phyloP scores from a whole-genome alignment of 306 rosid genomes.

The Hippophae gyantsensis region DNA sequence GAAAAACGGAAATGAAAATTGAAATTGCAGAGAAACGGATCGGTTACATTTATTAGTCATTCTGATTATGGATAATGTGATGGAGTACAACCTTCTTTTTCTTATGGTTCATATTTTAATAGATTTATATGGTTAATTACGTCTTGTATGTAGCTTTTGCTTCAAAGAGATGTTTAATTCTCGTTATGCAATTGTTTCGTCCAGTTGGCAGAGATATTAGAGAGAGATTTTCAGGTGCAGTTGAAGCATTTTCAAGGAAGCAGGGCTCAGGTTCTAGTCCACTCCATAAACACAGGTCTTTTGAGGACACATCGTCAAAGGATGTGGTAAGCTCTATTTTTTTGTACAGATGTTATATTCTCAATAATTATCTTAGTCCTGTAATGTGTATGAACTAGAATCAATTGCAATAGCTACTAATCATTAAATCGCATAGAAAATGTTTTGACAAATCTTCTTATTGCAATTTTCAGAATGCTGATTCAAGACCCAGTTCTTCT shows the following conservation, averaged over 20 bases:
- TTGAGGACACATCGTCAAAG: slow-evolving; percentile 46
- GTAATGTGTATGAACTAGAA: neutral
- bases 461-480: slow-evolving; percentile 44
- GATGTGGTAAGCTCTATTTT: slow-evolving; percentile 48
- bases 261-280: slow-evolving; percentile 58
- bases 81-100: neutral
- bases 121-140: neutral
- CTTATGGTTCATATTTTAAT: neutral
- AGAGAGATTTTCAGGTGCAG: slow-evolving; percentile 81
- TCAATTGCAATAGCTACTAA: neutral
- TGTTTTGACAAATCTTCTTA: slow-evolving; percentile 10
- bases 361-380: neutral
- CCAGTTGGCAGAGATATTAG: slow-evolving; percentile 81
- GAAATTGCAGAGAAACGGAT: no score
- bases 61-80: no score
- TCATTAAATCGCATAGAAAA: slow-evolving; percentile 5
- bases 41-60: no score
- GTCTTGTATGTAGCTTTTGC: neutral
- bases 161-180: slow-evolving; percentile 12
- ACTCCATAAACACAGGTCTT: slow-evolving; percentile 50
- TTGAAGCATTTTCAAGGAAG: slow-evolving; percentile 69
- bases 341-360: slow-evolving; percentile 6
- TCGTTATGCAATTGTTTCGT: slow-evolving; percentile 27
- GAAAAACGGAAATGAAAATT: no score
- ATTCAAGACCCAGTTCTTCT: slow-evolving; percentile 49